Base-by-base conservation (phyloP, 2,329 filamentous ascomycete genomes). In the Eutypella sp. region DNA sequence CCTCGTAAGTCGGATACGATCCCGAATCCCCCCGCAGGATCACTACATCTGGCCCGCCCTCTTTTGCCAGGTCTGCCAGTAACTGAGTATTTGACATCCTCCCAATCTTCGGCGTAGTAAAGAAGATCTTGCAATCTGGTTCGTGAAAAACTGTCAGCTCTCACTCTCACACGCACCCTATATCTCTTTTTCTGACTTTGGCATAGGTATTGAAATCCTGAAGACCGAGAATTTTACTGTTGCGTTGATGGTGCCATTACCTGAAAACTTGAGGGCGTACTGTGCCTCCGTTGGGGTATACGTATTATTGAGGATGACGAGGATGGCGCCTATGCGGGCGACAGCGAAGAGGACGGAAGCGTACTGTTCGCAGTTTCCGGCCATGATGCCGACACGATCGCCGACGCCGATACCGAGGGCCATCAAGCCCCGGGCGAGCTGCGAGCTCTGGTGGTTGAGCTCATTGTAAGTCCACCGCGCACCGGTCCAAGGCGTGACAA, bases 261-360 rank as follows among this genome's bases (percentile, higher is more conserved):
- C 81, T 15, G 84, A 82, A 58, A 89, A 87, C 45, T 77, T 75
- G 23, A 91, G 65, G 9, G 84, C 87, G 63, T 86, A 85, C 61
- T 82, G 75, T 40, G 85, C 81, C 66, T 91, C 87, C 1, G 76
- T 79, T 2, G 82, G 75, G 1, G 87, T 91, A 61, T 91, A 91
- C 0, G 86, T 91, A 67, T 89, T 91, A 68, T 91, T 91, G 53
- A 91, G 70, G 38, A 90, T 88, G 23, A 90, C 86, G 43, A 90
- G 71, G 39, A 85, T 81, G 40, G 78, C 82, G 9, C 84, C 83
- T 16, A 86, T 75, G 40, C 79, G 74, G 34, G 82, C 81, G 10
- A 81, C 83, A 3, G 84, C 85, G 54, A 89, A 89, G 71, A 89
- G 87, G 15, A 89, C 75, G 3, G 84, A 76, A 24, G 86, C 67